A percentile compares a stretch with the other conserved stretches of the same genome.
phyloP scores from a whole-genome alignment of 2,329 filamentous ascomycete genomes.

The Xylariaceae sp. region DNA sequence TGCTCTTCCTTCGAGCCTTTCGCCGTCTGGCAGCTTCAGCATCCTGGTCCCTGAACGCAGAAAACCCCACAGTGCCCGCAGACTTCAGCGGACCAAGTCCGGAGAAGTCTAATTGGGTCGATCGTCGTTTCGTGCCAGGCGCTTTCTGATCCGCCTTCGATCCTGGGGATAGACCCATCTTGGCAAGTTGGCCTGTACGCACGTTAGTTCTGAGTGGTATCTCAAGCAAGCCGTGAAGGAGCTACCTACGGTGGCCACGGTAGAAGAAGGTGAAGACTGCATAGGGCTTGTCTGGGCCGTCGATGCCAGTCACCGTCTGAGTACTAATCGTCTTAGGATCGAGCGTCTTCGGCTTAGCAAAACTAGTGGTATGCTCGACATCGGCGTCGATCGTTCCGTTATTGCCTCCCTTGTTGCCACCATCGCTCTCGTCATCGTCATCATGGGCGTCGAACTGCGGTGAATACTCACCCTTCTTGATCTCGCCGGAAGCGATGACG shows the following conservation, averaged over 20 bases:
- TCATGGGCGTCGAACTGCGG: constrained; percentile 97
- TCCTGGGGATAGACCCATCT: constrained; percentile 85
- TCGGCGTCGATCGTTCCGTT: constrained; percentile 72
- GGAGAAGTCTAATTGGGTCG: constrained; percentile 81
- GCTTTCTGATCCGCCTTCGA: constrained; percentile 66
- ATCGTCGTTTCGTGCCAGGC: constrained; percentile 72
- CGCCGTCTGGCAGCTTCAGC: constrained; percentile 58
- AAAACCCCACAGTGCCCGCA: constrained; percentile 86
- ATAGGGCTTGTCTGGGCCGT: constrained; percentile 94
- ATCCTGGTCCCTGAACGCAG: constrained; percentile 77
- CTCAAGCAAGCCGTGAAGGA: neutral
- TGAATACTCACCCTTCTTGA: constrained; percentile 97
- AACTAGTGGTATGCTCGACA: constrained; percentile 95
- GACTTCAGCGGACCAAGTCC: constrained; percentile 82
- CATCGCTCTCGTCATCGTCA: constrained; percentile 74
- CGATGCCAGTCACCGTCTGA: constrained; percentile 97
- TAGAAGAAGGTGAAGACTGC: constrained; percentile 98
- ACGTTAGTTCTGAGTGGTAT: constrained; percentile 25
- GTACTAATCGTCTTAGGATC: constrained; percentile 98
- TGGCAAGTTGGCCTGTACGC: constrained; percentile 80
- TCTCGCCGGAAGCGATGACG: constrained; percentile 92
- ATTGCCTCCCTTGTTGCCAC: constrained; percentile 54
- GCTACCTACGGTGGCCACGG: constrained; percentile 81
- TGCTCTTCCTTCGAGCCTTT: constrained; percentile 65
- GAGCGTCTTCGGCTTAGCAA: constrained; percentile 92